Base-by-base conservation (phyloP, 208 protist species). In the Trypanosoma brucei region DNA sequence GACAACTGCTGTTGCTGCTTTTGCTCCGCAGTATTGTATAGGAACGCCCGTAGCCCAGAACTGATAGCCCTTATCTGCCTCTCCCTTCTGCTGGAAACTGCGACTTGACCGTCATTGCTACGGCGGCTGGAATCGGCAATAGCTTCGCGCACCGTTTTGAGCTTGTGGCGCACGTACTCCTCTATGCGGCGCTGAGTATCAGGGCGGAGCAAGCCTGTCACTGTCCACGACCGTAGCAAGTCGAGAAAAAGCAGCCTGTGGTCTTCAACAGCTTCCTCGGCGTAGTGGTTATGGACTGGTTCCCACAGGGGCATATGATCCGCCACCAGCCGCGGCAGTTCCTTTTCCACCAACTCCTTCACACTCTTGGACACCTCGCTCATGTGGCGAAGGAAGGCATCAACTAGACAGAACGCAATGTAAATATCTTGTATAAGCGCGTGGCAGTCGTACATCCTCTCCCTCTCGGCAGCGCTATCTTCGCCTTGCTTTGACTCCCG, bases 381-480 rank as follows among this genome's bases (percentile, higher is more conserved):
- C 33, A 62, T 65, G 54, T 78, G 74, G 49, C 87, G 86, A 33
- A 91, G 53, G 3, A 88, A 58, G 9, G 75, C 76, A 60, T 93
- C 86, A 42, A 93, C 65, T 7, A 83, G 66, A 54, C 83, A 89
- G 37, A 89, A 88, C 11, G 83, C 65, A 11, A 91, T 37, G 65
- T 93, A 93, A 35, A 84, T 52, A 53, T 93, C 83, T 60, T 93
- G 86, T 49, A 90, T 69, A 11, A 59, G 78, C 0, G 81, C 86
- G 48, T 87, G 79, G 7, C 65, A 70, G 13, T 65, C 58, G 69
- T 93, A 93, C 22, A 73, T 63, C 0, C 63, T 70, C 75, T 84
- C 72, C 2, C 75, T 39, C 55, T 84, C 30, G 52, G 59, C 38
- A 34, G 31, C 64, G 13, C 37, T 72, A 39, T 6, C 45, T 42